These are phyloP conservation scores for Neurospora intermedia DNA, from an alignment of 495 filamentous ascomycete species.

Conservation along the genomic window DNA sequence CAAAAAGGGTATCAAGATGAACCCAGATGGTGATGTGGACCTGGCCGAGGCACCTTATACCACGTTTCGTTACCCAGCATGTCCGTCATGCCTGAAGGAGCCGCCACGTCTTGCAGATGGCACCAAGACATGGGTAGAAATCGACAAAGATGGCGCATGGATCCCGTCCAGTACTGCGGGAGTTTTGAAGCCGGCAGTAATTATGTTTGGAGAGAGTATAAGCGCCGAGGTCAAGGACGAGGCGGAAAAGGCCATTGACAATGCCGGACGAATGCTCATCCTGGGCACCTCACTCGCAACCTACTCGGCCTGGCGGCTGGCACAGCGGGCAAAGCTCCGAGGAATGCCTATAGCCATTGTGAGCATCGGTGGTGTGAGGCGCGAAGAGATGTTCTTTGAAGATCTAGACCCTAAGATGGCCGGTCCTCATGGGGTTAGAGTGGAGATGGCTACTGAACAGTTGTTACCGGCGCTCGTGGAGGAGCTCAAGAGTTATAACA, in stretches of 20 bases:
- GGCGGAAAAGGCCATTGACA: constrained; percentile 73
- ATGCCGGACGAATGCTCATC: constrained; percentile 61
- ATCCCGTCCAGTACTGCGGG: constrained; percentile 55
- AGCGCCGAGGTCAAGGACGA: constrained; percentile 50
- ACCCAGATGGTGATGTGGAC: constrained; percentile 92
- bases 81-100: constrained; percentile 62
- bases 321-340: constrained; percentile 66
- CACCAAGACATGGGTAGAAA: constrained; percentile 45
- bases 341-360: constrained; percentile 79
- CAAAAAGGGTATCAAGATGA: constrained; percentile 62
- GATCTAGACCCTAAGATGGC: constrained; percentile 34
- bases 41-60: constrained; percentile 79
- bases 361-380: constrained; percentile 74
- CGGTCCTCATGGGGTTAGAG: constrained; percentile 39
- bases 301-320: constrained; percentile 87
- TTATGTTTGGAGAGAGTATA: constrained; percentile 94
- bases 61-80: constrained; percentile 85
- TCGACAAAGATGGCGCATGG: constrained; percentile 79
- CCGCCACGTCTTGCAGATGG: constrained; percentile 55
- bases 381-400: constrained; percentile 60
- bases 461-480: constrained; percentile 45
- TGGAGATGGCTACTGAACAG: constrained; percentile 43
- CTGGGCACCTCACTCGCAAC: constrained; percentile 86
- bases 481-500: constrained; percentile 11
- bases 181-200: constrained; percentile 80